Evolutionary conservation across 176 grass and related monocot genomes (phyloP), one percentile per base, ranked within the genome.

Genomic region (Calamus simplicifolius): DNA sequence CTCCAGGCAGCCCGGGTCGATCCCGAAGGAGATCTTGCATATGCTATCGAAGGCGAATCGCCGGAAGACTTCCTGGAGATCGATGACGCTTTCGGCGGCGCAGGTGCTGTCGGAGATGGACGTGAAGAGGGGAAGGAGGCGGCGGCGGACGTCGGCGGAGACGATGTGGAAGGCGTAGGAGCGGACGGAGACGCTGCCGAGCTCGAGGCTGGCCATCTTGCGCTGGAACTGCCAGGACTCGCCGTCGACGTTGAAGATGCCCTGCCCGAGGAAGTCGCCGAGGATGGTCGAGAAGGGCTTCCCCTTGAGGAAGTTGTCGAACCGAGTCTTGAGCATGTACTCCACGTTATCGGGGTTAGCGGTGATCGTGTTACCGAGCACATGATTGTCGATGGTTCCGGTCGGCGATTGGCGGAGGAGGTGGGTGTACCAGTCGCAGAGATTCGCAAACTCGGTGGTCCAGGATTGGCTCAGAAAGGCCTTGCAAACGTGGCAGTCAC

Each of bases 191-290:
- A 82, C 69, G 69, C 89, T 89, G 52, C 89, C 78, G 49, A 95
- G 85, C 73, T 88, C 89, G 72, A 85, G 85, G 70, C 85, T 89
- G 16, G 89, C 85, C 85, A 89, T 80, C 89, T 95, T 95, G 57
- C 89, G 89, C 70, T 95, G 89, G 78, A 77, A 83, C n/a, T 54
- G 65, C 89, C 89, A 89, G 0, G 61, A 51, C 25, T 51, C 53
- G 54, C 89, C 89, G 52, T 95, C 89, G 55, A 85, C 73, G 81
- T 95, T 95, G 75, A 95, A 95, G 72, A 95, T 95, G 72, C 89
- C 89, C 14, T 65, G 30, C 50, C 89, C 89, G 57, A 95, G 89
- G 54, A 95, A 66, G 63, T 95, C 89, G 0, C 85, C 78, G 66
- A 95, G 85, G 49, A 95, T 4, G 6, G 50, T 67, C 16, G 85